These are phyloP conservation scores for Cyclaneusma minus DNA, from an alignment of 2,329 filamentous ascomycete genomes.

Conservation along the genomic window DNA sequence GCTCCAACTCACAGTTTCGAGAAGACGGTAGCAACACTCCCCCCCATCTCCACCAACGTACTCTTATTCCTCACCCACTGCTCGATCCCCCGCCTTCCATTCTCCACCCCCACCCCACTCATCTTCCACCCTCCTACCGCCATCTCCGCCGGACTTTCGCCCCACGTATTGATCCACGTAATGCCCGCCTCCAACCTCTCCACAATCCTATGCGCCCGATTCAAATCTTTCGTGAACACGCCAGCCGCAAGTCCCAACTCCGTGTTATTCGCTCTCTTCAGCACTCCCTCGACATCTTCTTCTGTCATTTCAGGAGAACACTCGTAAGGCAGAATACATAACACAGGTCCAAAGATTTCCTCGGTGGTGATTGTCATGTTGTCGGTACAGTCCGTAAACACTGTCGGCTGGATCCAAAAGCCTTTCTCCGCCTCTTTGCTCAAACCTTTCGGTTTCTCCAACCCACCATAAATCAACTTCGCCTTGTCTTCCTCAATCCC, in stretches of 20 bases:
- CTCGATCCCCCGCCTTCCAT: slow-evolving; percentile 63
- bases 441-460: slow-evolving; percentile 29
- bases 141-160: slow-evolving; percentile 86
- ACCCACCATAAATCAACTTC: slow-evolving; percentile 57
- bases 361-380: slow-evolving; percentile 65
- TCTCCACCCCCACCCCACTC: slow-evolving; percentile 78
- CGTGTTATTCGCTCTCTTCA: slow-evolving; percentile 62
- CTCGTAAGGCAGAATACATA: slow-evolving; percentile 63
- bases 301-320: slow-evolving; percentile 37
- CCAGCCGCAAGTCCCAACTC: slow-evolving; percentile 68
- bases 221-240: slow-evolving; percentile 65
- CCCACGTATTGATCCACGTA: slow-evolving; percentile 89
- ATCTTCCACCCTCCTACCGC: slow-evolving; percentile 84
- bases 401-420: slow-evolving; percentile 73
- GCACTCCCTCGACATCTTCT: slow-evolving; percentile 49
- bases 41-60: slow-evolving; percentile 65
- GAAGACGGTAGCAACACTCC: slow-evolving; percentile 56
- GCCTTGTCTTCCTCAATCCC: slow-evolving; percentile 62
- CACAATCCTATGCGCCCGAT: slow-evolving; percentile 57
- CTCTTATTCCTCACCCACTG: slow-evolving; percentile 81
- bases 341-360: slow-evolving; percentile 82
- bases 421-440: slow-evolving; percentile 32
- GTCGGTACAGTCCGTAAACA: slow-evolving; percentile 78
- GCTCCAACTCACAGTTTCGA: slow-evolving; percentile 38
- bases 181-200: slow-evolving; percentile 66